Base-by-base conservation (phyloP, 371 early-diverging fungal species). In the Choanephora cucurbitarum region DNA sequence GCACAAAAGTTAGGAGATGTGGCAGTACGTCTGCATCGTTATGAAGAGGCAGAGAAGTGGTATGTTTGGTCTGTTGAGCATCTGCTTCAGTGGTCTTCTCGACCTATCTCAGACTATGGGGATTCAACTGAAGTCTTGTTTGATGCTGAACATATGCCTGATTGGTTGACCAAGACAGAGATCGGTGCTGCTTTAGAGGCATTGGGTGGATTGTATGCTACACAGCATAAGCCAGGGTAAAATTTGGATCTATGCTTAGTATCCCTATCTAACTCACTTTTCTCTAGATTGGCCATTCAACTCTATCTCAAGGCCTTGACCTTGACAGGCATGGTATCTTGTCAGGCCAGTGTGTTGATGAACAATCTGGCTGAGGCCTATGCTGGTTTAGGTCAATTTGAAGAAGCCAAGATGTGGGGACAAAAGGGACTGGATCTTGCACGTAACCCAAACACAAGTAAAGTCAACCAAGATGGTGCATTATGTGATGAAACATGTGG, bases 41-140 rank as follows among this genome's bases (percentile, higher is more conserved):
- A 84, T 55, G 73, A 80, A 2, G 74, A 81, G 33, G 84, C 85
- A 1, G 87, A 86, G 52, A 67, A 74, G 39, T 86, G 80, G 68
- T 86, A 82, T 60, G 72, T 75, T 0, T 81, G 83, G 83, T 81
- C 85, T 0, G 80, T 86, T 0, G 85, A 84, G 52, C 85, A 83
- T 62, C 52, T 86, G 34, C 39, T 79, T 9, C 49, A 49, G 7
- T 49, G 58, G 0, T 65, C 68, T 0, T 69, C 78, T 19, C 52
- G 47, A 18, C 66, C 72, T 11, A 42, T 49, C n/a, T 70, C 76
- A 5, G 48, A 53, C 8, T 69, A 77, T 50, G 72, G 60, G 9
- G 73, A 78, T 45, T 37, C 57, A 0, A 47, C 67, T 15, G 49
- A 63, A n/a, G 56, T 70, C 14, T 49, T 79, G 13, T 82, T 81